phyloP scores from a whole-genome alignment of 495 filamentous ascomycete genomes.

The Friedmanniomyces simplex region DNA sequence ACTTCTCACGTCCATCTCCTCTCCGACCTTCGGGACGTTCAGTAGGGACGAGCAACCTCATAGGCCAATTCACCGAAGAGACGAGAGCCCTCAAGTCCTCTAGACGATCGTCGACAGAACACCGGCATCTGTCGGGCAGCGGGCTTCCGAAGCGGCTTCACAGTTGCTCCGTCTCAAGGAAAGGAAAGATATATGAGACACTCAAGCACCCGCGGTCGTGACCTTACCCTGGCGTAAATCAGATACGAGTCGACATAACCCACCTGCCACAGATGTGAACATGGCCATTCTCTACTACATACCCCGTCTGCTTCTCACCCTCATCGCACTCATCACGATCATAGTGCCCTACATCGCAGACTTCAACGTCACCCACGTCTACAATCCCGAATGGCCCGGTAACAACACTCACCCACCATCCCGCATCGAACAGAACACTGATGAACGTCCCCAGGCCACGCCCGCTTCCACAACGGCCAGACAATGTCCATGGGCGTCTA shows the following conservation, averaged over 20 bases:
- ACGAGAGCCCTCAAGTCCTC: no score
- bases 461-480: conserved; percentile 31
- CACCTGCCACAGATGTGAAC: not conserved
- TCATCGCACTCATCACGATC: not conserved
- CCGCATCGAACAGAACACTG: not conserved
- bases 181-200: not conserved
- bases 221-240: not conserved
- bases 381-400: conserved; percentile 27
- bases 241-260: no score
- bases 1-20: no score
- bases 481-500: conserved; percentile 21
- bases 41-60: no score
- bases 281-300: not conserved
- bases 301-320: not conserved
- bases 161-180: not conserved
- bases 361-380: conserved; percentile 24
- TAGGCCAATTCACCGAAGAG: no score
- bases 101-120: no score
- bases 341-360: conserved; percentile 1
- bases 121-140: not conserved
- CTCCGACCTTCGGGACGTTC: no score
- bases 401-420: not conserved
- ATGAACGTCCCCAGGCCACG: conserved; percentile 15
- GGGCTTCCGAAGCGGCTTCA: not conserved
- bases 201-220: not conserved